Conservation (phyloP, 2,329 filamentous ascomycete genomes). For the Coniella vitis region DNA sequence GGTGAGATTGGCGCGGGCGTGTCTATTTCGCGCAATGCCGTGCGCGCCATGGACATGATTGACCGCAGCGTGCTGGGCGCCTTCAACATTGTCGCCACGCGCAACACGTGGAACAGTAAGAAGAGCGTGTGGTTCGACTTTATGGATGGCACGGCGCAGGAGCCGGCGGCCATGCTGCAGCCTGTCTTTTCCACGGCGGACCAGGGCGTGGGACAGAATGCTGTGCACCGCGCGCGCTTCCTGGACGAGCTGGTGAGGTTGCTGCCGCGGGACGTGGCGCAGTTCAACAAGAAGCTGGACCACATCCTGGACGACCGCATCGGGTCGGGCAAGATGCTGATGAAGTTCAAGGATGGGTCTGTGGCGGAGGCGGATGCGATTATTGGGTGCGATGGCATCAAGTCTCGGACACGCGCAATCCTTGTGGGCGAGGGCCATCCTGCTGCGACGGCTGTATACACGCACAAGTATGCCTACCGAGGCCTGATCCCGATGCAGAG, state of each 20-base stretch:
- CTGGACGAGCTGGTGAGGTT: constrained; percentile 22
- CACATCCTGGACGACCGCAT: constrained; percentile 23
- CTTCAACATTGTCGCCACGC: constrained; percentile 24
- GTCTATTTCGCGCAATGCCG: constrained; percentile 29
- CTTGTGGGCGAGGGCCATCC: constrained; percentile 38
- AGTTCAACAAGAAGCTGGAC: constrained; percentile 24
- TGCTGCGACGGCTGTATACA: constrained; percentile 40
- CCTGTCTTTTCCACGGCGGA: constrained; percentile 19
- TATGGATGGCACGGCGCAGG: constrained; percentile 19
- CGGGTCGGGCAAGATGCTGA: constrained; percentile 10
- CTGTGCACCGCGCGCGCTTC: constrained; percentile 22
- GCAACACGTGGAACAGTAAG: constrained; percentile 19
- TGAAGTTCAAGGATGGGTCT: constrained; percentile 23
- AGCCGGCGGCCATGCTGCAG: constrained; percentile 9
- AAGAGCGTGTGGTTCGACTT: constrained; percentile 22
- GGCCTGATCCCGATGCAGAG: constrained; percentile 41
- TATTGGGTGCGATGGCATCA: constrained; percentile 56
- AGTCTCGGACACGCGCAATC: constrained; percentile 44
- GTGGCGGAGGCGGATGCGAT: constrained; percentile 28
- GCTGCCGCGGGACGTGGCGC: constrained; percentile 17
- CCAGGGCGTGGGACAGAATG: constrained; percentile 16
- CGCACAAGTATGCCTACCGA: constrained; percentile 52
- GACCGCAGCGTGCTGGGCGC: constrained; percentile 23
- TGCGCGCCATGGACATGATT: constrained; percentile 25
- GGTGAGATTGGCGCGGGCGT: constrained; percentile 33